Conservation (phyloP, 179 eudicot genomes). For the Pouteria campechiana region DNA sequence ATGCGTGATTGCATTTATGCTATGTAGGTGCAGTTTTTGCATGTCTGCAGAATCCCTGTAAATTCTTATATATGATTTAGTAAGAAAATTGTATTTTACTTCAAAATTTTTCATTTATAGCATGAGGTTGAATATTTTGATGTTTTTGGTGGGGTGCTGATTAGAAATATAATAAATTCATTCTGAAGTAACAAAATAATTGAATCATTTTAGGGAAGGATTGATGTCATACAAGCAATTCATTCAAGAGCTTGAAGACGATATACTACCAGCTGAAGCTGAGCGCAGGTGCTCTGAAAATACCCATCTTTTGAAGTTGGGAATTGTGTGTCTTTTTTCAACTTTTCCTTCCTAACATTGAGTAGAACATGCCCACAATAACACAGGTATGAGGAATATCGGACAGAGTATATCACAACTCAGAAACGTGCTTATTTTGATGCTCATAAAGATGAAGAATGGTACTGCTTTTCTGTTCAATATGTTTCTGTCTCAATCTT, state of each 20-base stretch:
- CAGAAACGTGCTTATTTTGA: conserved; percentile 86
- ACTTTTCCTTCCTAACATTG: neutral
- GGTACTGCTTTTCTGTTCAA: conserved; percentile 28
- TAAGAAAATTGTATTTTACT: no score
- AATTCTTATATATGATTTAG: no score
- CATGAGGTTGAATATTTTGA: no score
- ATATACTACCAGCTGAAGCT: conserved; percentile 87
- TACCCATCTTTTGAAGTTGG: conserved; percentile 1
- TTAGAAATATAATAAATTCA: no score
- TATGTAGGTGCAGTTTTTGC: no score
- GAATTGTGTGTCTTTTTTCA: neutral
- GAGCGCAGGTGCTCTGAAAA: conserved; percentile 81
- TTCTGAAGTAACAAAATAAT: no score
- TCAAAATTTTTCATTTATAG: no score
- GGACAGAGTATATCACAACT: conserved; percentile 80
- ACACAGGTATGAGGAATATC: conserved; percentile 84
- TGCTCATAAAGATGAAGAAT: conserved; percentile 91
- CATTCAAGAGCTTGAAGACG: conserved; percentile 99
- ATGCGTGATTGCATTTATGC: no score
- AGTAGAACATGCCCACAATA: neutral
- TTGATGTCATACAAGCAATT: conserved; percentile 98
- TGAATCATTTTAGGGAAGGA: conserved; percentile 78
- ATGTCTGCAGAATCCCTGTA: no score
- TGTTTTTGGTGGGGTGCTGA: no score
- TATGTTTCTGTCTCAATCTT: neutral